Conservation (phyloP, 2,329 filamentous ascomycete species). For the Claviceps cyperi region DNA sequence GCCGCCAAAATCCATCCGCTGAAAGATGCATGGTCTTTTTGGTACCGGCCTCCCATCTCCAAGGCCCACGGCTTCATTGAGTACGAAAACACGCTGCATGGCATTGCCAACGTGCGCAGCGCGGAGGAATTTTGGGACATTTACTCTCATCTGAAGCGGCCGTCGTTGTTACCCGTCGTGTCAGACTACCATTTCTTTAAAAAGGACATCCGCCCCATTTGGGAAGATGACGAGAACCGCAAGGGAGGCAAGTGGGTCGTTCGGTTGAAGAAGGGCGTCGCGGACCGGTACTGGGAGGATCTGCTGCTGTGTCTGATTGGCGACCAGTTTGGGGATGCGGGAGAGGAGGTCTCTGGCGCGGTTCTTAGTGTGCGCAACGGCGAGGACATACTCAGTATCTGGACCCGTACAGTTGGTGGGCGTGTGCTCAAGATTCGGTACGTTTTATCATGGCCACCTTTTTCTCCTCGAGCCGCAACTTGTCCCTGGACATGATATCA, state of each 20-base stretch:
- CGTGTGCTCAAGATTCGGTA: slow-evolving; percentile 94
- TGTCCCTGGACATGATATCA: too few species aligned
- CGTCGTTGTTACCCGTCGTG: slow-evolving; percentile 75
- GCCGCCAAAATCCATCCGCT: slow-evolving; percentile 39
- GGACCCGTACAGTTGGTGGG: slow-evolving; percentile 86
- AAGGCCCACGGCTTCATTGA: slow-evolving; percentile 80
- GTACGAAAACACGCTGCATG: slow-evolving; percentile 91
- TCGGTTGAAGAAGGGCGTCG: slow-evolving; percentile 90
- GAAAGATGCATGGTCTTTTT: slow-evolving; percentile 86
- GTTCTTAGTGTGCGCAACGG: slow-evolving; percentile 90
- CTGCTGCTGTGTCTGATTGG: slow-evolving; percentile 80
- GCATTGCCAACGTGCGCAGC: slow-evolving; percentile 67
- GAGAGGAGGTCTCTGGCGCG: slow-evolving; percentile 87
- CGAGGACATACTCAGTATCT: slow-evolving; percentile 94
- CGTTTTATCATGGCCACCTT: not conserved
- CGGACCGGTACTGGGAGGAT: slow-evolving; percentile 95
- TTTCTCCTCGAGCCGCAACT: not conserved
- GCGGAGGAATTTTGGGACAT: slow-evolving; percentile 86
- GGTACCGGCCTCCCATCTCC: slow-evolving; percentile 91
- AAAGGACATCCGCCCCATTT: slow-evolving; percentile 88
- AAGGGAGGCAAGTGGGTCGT: slow-evolving; percentile 96
- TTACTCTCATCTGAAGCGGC: slow-evolving; percentile 78
- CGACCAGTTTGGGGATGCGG: slow-evolving; percentile 84
- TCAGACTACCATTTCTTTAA: slow-evolving; percentile 98
- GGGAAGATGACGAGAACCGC: slow-evolving; percentile 97